Evolutionary conservation across 768 basidiomycete species (phyloP).

Genomic region (Tulasnella sp.): DNA sequence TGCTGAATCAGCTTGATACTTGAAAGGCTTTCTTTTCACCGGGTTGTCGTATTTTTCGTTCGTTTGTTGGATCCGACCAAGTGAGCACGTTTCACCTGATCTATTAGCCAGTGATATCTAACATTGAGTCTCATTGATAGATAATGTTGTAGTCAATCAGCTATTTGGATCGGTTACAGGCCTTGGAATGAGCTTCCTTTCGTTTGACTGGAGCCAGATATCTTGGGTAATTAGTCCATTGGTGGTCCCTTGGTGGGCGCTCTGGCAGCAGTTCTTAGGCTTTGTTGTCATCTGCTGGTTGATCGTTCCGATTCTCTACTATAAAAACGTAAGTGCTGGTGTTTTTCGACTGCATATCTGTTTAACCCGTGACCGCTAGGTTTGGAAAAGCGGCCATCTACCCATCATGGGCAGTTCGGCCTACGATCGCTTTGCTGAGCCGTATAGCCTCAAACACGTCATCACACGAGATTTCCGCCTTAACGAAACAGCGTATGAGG

Average conservation of each 20-base stretch:
- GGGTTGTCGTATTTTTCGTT: no score
- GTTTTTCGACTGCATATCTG: slow-evolving; percentile 31
- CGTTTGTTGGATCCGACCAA: no score
- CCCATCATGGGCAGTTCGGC: slow-evolving; percentile 42
- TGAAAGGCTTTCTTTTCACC: slow-evolving; percentile 54
- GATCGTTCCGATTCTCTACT: slow-evolving; percentile 81
- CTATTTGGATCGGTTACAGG: slow-evolving; percentile 82
- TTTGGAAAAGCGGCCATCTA: slow-evolving; percentile 45
- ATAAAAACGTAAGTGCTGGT: slow-evolving; percentile 70
- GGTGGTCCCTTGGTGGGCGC: slow-evolving; percentile 94
- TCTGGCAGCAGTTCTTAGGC: slow-evolving; percentile 77
- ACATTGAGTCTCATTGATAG: no score
- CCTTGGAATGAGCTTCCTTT: slow-evolving; percentile 82
- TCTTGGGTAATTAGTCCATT: slow-evolving; percentile 68
- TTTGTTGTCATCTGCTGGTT: slow-evolving; percentile 95
- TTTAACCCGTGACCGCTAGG: slow-evolving; percentile 31
- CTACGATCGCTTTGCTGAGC: slow-evolving; percentile 44
- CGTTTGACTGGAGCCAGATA: slow-evolving; percentile 88
- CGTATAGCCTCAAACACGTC: slow-evolving; percentile 44
- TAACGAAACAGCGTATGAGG: slow-evolving; percentile 43
- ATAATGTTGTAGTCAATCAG: slow-evolving; percentile 85
- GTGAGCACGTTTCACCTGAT: no score
- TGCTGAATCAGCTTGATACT: no score
- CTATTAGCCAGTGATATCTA: no score
- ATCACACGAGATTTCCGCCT: slow-evolving; percentile 38